phyloP scores from a whole-genome alignment of 1,284 basidiomycete species.

The Cerioporus squamosus region DNA sequence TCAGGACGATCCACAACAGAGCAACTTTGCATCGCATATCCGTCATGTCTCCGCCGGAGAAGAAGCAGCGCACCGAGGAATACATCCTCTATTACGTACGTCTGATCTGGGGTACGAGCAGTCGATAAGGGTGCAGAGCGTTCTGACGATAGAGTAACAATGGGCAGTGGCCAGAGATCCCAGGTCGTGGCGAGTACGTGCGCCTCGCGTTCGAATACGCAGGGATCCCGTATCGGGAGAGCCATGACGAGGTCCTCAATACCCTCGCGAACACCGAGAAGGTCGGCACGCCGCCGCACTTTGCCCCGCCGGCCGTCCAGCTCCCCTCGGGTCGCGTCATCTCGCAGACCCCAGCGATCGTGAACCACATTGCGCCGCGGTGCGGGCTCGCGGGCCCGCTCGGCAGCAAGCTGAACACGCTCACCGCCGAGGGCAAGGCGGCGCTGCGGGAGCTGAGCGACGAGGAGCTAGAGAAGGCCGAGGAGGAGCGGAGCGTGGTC shows the following conservation, averaged over 20 bases:
- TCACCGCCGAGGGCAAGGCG: slow-evolving; percentile 23
- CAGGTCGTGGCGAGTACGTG: slow-evolving; percentile 51
- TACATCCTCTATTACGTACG: slow-evolving; percentile 39
- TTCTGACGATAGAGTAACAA: neutral
- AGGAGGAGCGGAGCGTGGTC: slow-evolving; percentile 36
- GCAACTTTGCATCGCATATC: neutral
- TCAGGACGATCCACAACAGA: too few species aligned
- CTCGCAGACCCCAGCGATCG: slow-evolving; percentile 47
- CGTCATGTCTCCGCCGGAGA: slow-evolving; percentile 28
- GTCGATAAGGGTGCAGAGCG: neutral
- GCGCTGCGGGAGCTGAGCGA: slow-evolving; percentile 15
- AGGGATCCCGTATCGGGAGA: slow-evolving; percentile 43
- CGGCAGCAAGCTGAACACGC: slow-evolving; percentile 24
- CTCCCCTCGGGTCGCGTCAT: slow-evolving; percentile 36
- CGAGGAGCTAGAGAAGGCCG: slow-evolving; percentile 27
- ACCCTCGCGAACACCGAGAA: slow-evolving; percentile 23
- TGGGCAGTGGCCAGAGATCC: slow-evolving; percentile 41
- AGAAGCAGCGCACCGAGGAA: slow-evolving; percentile 33
- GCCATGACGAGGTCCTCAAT: slow-evolving; percentile 21
- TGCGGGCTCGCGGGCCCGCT: slow-evolving; percentile 39
- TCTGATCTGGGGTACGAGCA: neutral
- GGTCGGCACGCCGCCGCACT: slow-evolving; percentile 36
- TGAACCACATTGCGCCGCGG: slow-evolving; percentile 46
- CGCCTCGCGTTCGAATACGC: slow-evolving; percentile 50
- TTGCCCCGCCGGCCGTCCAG: slow-evolving; percentile 43